These are phyloP conservation scores for Areca catechu DNA, from an alignment of 176 grass and related monocot species.

Conservation along the genomic window DNA sequence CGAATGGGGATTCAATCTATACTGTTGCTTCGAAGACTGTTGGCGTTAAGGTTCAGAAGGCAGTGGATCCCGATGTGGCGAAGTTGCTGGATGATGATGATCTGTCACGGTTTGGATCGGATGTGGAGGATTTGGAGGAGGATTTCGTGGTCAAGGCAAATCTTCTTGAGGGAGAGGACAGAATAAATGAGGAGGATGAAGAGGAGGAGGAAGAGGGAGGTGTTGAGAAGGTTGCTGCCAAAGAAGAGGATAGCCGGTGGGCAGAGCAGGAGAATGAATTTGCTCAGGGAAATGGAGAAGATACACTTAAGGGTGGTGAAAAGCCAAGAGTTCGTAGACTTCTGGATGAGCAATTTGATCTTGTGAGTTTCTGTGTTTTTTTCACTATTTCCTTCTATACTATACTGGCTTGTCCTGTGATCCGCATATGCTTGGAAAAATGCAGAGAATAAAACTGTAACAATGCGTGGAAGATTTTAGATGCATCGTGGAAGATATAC, in stretches of 20 bases:
- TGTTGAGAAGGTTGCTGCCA: slow-evolving; percentile 6
- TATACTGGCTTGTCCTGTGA: not conserved
- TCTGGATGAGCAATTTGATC: slow-evolving; percentile 91
- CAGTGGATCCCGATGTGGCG: slow-evolving; percentile 51
- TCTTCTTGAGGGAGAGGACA: slow-evolving; percentile 39
- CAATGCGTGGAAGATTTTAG: no score
- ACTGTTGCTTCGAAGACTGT: slow-evolving; percentile 62
- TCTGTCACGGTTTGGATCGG: slow-evolving; percentile 37
- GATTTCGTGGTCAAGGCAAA: slow-evolving; percentile 94
- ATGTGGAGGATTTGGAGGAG: slow-evolving; percentile 68
- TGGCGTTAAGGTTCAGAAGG: slow-evolving; percentile 42
- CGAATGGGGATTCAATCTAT: slow-evolving; percentile 42
- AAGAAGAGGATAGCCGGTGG: not conserved
- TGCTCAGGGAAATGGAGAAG: slow-evolving; percentile 8
- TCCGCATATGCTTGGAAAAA: no score
- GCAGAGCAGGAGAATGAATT: not conserved
- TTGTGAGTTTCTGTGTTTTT: slow-evolving; percentile 32
- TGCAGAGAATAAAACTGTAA: no score
- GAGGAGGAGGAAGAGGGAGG: slow-evolving; percentile 21
- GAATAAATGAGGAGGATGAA: slow-evolving; percentile 18
- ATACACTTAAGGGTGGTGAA: slow-evolving; percentile 26
- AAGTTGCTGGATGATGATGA: slow-evolving; percentile 63
- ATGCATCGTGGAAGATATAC: no score
- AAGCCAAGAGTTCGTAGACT: slow-evolving; percentile 45
- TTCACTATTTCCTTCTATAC: not conserved